phyloP scores from a whole-genome alignment of 192 early-diverging fungal genomes.

The Coemansia sp. region DNA sequence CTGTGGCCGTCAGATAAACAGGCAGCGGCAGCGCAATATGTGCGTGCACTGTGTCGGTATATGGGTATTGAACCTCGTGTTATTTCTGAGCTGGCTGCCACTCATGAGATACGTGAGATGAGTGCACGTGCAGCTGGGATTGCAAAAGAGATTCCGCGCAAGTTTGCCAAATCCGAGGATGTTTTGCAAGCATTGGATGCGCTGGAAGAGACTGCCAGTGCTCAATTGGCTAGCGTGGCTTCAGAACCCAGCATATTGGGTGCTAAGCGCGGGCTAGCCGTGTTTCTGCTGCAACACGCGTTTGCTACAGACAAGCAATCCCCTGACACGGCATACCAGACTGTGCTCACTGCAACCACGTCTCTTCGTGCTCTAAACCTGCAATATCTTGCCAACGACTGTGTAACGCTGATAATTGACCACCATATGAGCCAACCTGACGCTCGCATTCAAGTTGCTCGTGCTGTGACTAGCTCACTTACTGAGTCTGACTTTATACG shows the following conservation, averaged over 20 bases:
- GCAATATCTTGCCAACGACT: conserved; percentile 23
- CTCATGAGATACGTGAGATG: conserved; percentile 2
- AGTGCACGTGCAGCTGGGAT: background rate
- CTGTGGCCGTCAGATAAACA: background rate
- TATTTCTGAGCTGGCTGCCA: background rate
- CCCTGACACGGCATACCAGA: conserved; percentile 3
- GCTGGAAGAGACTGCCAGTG: conserved; percentile 37
- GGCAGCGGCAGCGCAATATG: conserved; percentile 12
- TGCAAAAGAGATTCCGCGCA: conserved; percentile 24
- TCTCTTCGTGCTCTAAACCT: conserved; percentile 5
- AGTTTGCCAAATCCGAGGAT: conserved; percentile 43
- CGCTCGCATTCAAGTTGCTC: conserved; percentile 14
- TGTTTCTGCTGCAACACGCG: conserved; percentile 18
- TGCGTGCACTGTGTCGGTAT: conserved; percentile 23
- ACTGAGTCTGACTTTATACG: conserved; percentile 22
- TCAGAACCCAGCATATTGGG: background rate
- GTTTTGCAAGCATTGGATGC: conserved; percentile 34
- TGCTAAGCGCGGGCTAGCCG: conserved; percentile 12
- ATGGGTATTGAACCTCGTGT: conserved; percentile 16
- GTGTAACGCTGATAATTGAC: conserved; percentile 27
- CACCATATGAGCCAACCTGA: conserved; percentile 24
- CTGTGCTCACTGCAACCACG: background rate
- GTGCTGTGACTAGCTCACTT: conserved; percentile 16
- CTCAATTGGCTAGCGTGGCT: conserved; percentile 12
- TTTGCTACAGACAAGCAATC: conserved; percentile 22